A percentile compares a stretch with the other conserved stretches of the same genome.
Conservation (phyloP, 106 monocot genomes). For the Dendrobium catenatum region DNA sequence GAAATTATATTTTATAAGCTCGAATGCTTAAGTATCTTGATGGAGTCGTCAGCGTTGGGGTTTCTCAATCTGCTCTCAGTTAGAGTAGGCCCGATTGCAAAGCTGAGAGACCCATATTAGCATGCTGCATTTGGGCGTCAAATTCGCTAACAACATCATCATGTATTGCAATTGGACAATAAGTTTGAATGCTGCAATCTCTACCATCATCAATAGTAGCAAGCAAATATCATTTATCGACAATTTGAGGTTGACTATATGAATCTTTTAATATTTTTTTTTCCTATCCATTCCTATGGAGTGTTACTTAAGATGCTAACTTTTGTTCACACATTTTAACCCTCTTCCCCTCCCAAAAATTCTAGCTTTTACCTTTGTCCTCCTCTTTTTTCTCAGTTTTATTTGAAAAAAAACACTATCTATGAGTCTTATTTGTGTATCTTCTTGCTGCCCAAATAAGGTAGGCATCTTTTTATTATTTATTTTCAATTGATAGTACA, state of each 20-base stretch:
- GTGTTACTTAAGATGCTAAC: neutral
- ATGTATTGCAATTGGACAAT: neutral
- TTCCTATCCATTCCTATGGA: neutral
- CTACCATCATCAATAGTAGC: neutral
- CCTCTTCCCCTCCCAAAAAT: no score
- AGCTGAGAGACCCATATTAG: neutral
- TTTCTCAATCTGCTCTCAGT: neutral
- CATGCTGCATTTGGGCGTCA: neutral
- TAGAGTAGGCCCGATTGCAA: neutral
- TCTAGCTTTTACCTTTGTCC: neutral
- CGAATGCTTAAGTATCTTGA: neutral
- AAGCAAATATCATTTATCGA: neutral
- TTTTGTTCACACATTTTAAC: neutral
- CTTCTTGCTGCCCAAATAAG: no score
- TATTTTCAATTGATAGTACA: neutral
- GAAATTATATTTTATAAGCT: neutral
- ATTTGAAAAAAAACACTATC: no score
- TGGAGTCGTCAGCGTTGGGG: neutral
- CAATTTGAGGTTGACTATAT: neutral
- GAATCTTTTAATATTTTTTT: neutral
- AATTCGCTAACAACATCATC: neutral
- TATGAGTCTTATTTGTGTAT: neutral
- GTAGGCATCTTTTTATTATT: neutral
- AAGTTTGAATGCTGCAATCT: neutral
- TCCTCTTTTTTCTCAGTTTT: no score